A percentile compares a stretch with the other conserved stretches of the same genome.
phyloP scores from a whole-genome alignment of 192 early-diverging fungal genomes.

The Entrophospora sp. region DNA sequence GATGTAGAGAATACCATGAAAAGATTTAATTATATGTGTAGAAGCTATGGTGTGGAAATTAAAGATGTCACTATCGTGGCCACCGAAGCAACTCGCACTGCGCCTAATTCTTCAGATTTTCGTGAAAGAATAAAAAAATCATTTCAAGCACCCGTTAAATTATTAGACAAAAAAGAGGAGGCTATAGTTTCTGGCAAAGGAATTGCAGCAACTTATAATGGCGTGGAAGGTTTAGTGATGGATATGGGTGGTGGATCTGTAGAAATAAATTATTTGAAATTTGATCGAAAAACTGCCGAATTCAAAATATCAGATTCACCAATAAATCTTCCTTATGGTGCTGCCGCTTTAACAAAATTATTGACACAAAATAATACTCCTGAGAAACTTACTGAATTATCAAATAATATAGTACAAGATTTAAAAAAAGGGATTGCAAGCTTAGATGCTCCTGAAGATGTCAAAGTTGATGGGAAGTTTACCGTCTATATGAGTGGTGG shows the following conservation, averaged over 20 bases:
- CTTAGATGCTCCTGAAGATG: conserved; percentile 3
- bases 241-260: conserved; percentile 50
- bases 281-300: conserved; percentile 22
- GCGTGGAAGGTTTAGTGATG: conserved; percentile 42
- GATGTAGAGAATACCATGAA: conserved; percentile 39
- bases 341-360: conserved; percentile 36
- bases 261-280: conserved; percentile 48
- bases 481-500: conserved; percentile 44
- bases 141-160: conserved; percentile 33
- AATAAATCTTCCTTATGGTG: conserved; percentile 42
- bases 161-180: conserved; percentile 38
- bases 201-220: conserved; percentile 43
- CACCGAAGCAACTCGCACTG: conserved; percentile 47
- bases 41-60: conserved; percentile 29
- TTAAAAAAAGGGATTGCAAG: conserved; percentile 31
- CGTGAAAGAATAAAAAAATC: conserved; percentile 31
- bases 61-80: conserved; percentile 40
- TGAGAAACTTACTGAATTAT: conserved; percentile 14
- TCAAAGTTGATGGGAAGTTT: conserved; percentile 29
- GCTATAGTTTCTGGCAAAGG: conserved; percentile 43
- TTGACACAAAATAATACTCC: conserved; percentile 11
- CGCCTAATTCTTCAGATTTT: conserved; percentile 40
- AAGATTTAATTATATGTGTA: conserved; percentile 40
- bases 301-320: conserved; percentile 28
- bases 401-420: conserved; percentile 24